Percentiles rank a stretch among this genome's conserved stretches.
Evolutionary conservation across 1,284 basidiomycete genomes (phyloP).

Genomic region (Papiliotrema terrestris): DNA sequence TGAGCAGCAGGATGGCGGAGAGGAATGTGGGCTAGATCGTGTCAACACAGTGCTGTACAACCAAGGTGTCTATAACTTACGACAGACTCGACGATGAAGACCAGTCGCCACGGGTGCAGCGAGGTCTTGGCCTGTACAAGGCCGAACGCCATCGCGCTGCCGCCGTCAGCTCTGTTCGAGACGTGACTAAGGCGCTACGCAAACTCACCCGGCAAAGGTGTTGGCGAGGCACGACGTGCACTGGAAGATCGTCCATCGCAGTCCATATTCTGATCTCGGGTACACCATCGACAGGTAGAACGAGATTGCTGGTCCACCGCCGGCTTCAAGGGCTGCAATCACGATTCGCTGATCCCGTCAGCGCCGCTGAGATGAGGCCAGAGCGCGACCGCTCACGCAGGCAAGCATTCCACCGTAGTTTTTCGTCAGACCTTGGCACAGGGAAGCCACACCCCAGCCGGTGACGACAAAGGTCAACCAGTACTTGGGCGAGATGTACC

Average conservation of each 20-base stretch:
- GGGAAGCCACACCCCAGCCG: conserved; percentile 14
- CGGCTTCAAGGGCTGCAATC: conserved; percentile 15
- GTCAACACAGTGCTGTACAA: not conserved
- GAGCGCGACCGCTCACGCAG: conserved; percentile 17
- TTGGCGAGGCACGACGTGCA: conserved; percentile 12
- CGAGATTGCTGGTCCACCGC: conserved; percentile 13
- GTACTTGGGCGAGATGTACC: conserved; percentile 8
- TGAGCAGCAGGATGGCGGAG: conserved; percentile 8
- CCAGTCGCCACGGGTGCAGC: conserved; percentile 12
- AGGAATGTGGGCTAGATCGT: conserved; percentile 13
- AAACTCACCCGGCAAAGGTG: conserved; percentile 15
- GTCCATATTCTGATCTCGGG: conserved; percentile 14
- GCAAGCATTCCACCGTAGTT: conserved; percentile 13
- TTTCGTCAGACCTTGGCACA: conserved; percentile 13
- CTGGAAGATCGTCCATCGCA: conserved; percentile 18
- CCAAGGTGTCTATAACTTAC: conserved; percentile 1
- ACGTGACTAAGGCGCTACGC: not conserved
- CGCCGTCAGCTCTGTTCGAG: not conserved
- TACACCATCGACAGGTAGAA: conserved; percentile 20
- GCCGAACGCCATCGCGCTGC: conserved; percentile 16
- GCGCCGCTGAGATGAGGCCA: no score
- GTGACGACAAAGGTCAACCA: conserved; percentile 16
- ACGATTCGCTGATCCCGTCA: conserved; percentile 12
- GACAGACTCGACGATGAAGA: conserved; percentile 15
- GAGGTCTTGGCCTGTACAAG: conserved; percentile 15